phyloP scores from a whole-genome alignment of 2,329 filamentous ascomycete genomes.

The Cercospora brassicicola region DNA sequence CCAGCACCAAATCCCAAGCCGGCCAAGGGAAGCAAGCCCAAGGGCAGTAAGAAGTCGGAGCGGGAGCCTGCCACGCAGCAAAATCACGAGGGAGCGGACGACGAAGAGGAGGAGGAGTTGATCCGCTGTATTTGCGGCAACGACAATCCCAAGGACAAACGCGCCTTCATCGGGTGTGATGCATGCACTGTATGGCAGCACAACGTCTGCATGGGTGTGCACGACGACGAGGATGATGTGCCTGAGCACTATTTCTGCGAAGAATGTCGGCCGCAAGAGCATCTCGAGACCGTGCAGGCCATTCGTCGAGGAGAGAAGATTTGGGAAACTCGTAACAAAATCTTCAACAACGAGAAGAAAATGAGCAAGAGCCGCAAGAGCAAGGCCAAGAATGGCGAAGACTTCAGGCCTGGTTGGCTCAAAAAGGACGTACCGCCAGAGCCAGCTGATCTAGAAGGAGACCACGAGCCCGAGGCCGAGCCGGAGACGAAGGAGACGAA shows the following conservation, averaged over 20 bases:
- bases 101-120: constrained; percentile 52
- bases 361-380: constrained; percentile 63
- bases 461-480: neutral
- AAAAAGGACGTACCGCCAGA: constrained; percentile 33
- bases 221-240: constrained; percentile 71
- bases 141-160: constrained; percentile 79
- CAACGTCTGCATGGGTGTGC: constrained; percentile 89
- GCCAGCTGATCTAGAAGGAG: constrained; percentile 2
- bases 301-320: constrained; percentile 79
- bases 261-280: constrained; percentile 78
- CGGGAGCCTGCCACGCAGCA: constrained; percentile 36
- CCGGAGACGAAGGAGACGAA: neutral
- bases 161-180: constrained; percentile 96
- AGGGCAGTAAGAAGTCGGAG: constrained; percentile 46
- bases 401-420: constrained; percentile 35
- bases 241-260: constrained; percentile 91
- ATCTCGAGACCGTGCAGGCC: constrained; percentile 75
- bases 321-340: constrained; percentile 61
- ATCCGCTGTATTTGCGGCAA: constrained; percentile 94
- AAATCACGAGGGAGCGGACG: constrained; percentile 55
- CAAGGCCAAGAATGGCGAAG: constrained; percentile 40
- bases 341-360: constrained; percentile 56
- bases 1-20: constrained; percentile 40
- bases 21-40: constrained; percentile 36
- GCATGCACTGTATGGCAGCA: constrained; percentile 94